These are phyloP conservation scores for Melanogaster broomeanus DNA, from an alignment of 768 basidiomycete genomes.

Conservation along the genomic window DNA sequence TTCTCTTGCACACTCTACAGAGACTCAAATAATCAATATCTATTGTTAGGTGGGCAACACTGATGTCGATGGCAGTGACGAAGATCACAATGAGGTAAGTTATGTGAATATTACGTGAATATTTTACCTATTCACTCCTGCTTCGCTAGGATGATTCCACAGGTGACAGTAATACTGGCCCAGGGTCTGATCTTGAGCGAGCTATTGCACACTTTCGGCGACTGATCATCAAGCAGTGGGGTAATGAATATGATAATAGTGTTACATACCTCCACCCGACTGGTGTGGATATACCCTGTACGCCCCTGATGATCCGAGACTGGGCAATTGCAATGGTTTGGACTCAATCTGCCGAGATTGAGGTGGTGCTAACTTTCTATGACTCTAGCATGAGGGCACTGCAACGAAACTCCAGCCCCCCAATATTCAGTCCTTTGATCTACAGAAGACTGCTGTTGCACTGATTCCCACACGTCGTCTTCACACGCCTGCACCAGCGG, in stretches of 20 bases:
- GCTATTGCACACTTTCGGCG: neutral
- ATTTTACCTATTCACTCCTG: too few species aligned
- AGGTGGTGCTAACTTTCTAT: too few species aligned
- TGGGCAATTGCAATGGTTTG: neutral
- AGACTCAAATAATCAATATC: too few species aligned
- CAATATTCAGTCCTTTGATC: neutral
- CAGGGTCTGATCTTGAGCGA: neutral
- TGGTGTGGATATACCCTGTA: neutral
- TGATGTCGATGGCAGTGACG: too few species aligned
- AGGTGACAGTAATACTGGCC: neutral
- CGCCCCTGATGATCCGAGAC: neutral
- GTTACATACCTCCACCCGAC: neutral
- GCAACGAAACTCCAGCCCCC: neutral
- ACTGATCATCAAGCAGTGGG: constrained; percentile 3
- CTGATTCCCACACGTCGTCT: neutral
- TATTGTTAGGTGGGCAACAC: too few species aligned
- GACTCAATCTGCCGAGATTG: too few species aligned
- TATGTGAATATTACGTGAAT: too few species aligned
- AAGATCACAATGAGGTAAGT: too few species aligned
- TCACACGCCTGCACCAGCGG: neutral
- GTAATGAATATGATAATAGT: neutral
- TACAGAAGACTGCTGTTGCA: neutral
- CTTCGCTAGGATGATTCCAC: too few species aligned
- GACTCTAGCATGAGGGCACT: too few species aligned
- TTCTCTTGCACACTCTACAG: too few species aligned